Evolutionary conservation across 2,329 filamentous ascomycete genomes (phyloP).

Genomic region (Nemania sp.): DNA sequence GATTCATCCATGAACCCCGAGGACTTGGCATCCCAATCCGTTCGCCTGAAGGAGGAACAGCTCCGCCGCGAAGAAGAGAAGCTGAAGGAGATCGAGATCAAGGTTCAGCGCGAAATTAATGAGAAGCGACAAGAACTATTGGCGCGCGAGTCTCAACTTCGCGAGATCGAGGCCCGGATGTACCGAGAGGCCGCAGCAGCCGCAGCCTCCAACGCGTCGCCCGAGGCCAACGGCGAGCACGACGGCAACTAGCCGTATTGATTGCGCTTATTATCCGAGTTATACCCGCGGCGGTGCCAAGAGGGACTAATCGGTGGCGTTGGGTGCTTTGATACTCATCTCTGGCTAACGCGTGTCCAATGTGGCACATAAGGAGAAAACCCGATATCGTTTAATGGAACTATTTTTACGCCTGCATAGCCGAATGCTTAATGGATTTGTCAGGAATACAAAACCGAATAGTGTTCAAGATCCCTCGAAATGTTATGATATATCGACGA

Average conservation of each 20-base stretch:
- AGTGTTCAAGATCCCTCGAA: constrained; percentile 32
- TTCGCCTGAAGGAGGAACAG: constrained; percentile 99
- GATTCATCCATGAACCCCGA: constrained; percentile 97
- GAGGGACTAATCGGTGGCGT: constrained; percentile 35
- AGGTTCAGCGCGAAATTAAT: constrained; percentile 99
- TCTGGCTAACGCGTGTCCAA: constrained; percentile 25
- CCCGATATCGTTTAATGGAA: constrained; percentile 34
- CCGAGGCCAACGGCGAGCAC: constrained; percentile 60
- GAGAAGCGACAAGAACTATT: constrained; percentile 99
- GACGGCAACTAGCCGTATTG: constrained; percentile 50
- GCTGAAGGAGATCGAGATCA: constrained; percentile 97
- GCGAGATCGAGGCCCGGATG: constrained; percentile 98
- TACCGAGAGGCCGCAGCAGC: constrained; percentile 66
- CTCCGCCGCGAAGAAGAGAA: constrained; percentile 99
- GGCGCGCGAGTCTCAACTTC: constrained; percentile 95
- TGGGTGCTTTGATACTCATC: constrained; percentile 40
- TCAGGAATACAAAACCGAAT: constrained; percentile 37
- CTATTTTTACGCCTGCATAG: constrained; percentile 32
- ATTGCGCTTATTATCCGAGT: constrained; percentile 31
- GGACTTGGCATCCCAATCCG: constrained; percentile 93
- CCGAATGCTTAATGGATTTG: constrained; percentile 35
- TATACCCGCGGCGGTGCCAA: constrained; percentile 34
- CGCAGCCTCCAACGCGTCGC: constrained; percentile 37
- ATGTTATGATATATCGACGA: constrained; percentile 33
- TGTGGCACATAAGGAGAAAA: constrained; percentile 34